Base-by-base conservation (phyloP, 805 yeast species). In the Suhomyces sp. region DNA sequence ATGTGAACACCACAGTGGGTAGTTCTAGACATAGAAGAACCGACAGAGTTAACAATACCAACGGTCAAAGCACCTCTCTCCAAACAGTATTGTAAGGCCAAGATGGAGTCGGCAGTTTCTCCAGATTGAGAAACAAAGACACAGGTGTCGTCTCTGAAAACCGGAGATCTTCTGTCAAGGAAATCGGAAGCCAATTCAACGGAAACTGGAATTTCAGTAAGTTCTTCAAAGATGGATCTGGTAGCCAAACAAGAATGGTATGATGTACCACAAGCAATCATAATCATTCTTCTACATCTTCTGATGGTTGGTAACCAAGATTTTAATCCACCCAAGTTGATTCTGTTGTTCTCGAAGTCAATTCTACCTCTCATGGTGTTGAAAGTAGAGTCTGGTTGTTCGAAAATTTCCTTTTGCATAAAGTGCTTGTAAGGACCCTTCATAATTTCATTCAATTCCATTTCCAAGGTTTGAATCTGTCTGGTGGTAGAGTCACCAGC, bases 181-280 rank as follows among this genome's bases (percentile, higher is more conserved):
- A 90, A 90, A 60, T 90, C 97, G 10, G 96, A 86, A 8, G 96
- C 96, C 54, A 90, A 75, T 60, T 90, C 97, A 24, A 90, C 95
- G 28, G 85, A 69, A 5, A 88, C 96, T 5, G 97, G 97, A 42
- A 88, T 84, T 57, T 91, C 98, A 20, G 96, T 88, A 54, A 93
- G 74, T 60, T 93, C 98, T 67, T 93, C 99, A 59, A 93, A 90
- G 46, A 88, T 82, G 11, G 96, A 85, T 65, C 99, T 81, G 15
- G 96, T 91, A 14, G 98, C 98, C 58, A 93, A 68, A 72, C 99
- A 93, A 12, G 98, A 93, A 67, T 93, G 98, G 60, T 90, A 93
- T 0, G 98, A 93, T 5, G 99, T 93, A 70, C 99, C 99, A 70
- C 99, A 93, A 2, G 98, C 99, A 68, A 93, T 86, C 98, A 93